A percentile compares a stretch with the other conserved stretches of the same genome.
These are phyloP conservation scores for Neocucurbitaria cava DNA, from an alignment of 2,329 filamentous ascomycete genomes.

Conservation along the genomic window DNA sequence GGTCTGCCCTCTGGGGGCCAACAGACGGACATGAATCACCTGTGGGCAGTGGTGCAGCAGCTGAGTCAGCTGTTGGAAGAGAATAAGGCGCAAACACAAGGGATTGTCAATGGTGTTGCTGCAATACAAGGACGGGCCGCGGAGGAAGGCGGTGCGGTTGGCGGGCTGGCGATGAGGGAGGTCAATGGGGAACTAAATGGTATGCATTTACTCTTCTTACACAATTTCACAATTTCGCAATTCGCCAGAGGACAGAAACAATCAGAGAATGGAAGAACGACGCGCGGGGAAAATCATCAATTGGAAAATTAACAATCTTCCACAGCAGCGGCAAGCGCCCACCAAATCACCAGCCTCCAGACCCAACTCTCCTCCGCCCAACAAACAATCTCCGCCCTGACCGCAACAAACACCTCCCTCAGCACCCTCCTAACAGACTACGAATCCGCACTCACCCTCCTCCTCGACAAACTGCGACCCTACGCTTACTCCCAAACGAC, in stretches of 20 bases:
- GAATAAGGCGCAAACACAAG: constrained; percentile 47
- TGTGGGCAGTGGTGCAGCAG: constrained; percentile 52
- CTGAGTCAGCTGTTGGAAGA: constrained; percentile 49
- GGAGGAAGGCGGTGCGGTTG: constrained; percentile 41
- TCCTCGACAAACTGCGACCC: constrained; percentile 44
- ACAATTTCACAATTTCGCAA: no score
- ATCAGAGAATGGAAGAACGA: background rate
- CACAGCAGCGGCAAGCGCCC: constrained; percentile 37
- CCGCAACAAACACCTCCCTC: constrained; percentile 33
- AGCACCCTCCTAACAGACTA: constrained; percentile 48
- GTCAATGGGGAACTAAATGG: constrained; percentile 47
- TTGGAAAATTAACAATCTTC: constrained; percentile 9
- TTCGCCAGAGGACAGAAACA: no score
- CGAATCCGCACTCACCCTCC: constrained; percentile 50
- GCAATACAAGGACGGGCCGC: constrained; percentile 46
- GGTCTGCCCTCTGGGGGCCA: constrained; percentile 49
- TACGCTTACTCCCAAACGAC: constrained; percentile 52
- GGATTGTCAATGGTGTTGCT: constrained; percentile 49
- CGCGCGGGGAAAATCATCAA: no score
- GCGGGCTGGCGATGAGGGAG: constrained; percentile 28
- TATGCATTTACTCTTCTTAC: constrained; percentile 18
- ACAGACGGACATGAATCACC: constrained; percentile 53
- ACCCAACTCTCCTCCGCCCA: constrained; percentile 40
- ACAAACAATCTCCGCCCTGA: constrained; percentile 33
- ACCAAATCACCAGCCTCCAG: constrained; percentile 42